phyloP scores from a whole-genome alignment of 2,329 filamentous ascomycete species.

The Bisporella sp. region DNA sequence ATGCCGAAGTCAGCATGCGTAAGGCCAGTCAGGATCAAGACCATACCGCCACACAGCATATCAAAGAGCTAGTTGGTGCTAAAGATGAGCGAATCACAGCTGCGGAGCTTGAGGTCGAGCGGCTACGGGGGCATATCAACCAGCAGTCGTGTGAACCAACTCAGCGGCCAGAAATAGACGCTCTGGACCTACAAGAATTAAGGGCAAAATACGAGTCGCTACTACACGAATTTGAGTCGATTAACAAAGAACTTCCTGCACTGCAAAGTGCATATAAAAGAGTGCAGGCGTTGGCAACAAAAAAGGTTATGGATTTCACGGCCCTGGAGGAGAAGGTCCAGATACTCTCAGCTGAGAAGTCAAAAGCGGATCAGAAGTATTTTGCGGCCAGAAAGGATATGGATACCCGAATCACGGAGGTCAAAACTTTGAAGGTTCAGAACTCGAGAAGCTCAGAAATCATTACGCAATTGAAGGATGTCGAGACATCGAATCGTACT shows the following conservation, averaged over 20 bases:
- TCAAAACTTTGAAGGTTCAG: slow-evolving; percentile 71
- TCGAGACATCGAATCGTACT: slow-evolving; percentile 69
- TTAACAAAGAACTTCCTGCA: slow-evolving; percentile 80
- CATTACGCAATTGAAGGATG: slow-evolving; percentile 85
- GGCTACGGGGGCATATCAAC: slow-evolving; percentile 53
- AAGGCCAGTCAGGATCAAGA: slow-evolving; percentile 76
- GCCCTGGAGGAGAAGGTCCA: slow-evolving; percentile 72
- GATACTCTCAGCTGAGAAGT: slow-evolving; percentile 76
- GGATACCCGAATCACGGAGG: slow-evolving; percentile 75
- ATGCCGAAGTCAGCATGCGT: slow-evolving; percentile 73
- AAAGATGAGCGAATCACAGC: slow-evolving; percentile 75
- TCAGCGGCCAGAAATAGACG: slow-evolving; percentile 43
- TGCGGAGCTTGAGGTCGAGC: slow-evolving; percentile 74
- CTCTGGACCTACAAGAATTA: slow-evolving; percentile 63
- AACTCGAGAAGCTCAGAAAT: slow-evolving; percentile 90
- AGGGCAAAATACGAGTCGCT: slow-evolving; percentile 67
- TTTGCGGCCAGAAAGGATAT: slow-evolving; percentile 94
- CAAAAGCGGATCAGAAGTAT: slow-evolving; percentile 96
- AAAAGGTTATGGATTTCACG: slow-evolving; percentile 75
- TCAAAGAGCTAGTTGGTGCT: slow-evolving; percentile 73
- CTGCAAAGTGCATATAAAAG: slow-evolving; percentile 91
- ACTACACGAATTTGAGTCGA: slow-evolving; percentile 71
- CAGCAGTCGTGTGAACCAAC: slow-evolving; percentile 34
- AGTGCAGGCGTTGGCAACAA: slow-evolving; percentile 74
- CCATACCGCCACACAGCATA: slow-evolving; percentile 59